Evolutionary conservation across 2,329 filamentous ascomycete species (phyloP), one percentile per base, ranked within the genome.

Genomic region (Xylariaceae sp.): DNA sequence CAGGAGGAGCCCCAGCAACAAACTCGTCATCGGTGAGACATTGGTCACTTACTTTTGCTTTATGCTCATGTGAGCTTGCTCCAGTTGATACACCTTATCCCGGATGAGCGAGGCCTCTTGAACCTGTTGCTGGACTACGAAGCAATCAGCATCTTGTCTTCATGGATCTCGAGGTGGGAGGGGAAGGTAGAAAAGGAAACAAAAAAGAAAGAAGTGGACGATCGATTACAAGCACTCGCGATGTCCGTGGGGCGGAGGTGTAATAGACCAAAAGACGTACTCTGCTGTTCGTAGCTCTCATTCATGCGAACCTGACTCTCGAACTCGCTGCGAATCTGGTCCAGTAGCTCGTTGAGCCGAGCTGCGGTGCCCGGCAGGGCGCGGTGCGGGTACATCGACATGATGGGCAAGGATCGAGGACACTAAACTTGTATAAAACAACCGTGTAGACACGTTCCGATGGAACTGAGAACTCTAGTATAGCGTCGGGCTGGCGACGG

Each of bases 41-140:
- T 45, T 13, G 5, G 42, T 9, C 17, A n/a, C 88, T 73, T 80
- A 97, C 93, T 97, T 96, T 75, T 87, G 83, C 80, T 97, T 97
- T 71, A 97, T 86, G 56, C 84, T 85, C 69, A 93, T 82, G 71
- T 97, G 94, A 53, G 88, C 85, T 73, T 95, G 92, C 75, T 99
- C 94, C 74, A 99, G 86, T 68, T 90, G 85, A 71, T 91, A 97
- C 61, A 99, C 90, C 76, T 96, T 97, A 72, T 92, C 88, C 64
- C 92, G 84, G 53, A 99, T 91, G 71, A 96, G 84, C 73, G 96
- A 90, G 83, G 97, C 94, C 77, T 99, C 94, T 71, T 93, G 88
- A 65, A 97, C 88, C 74, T 99, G 94, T 53, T 87, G 85, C 60
- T 90, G 87, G 72, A 97, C 94, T 97, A 74, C 67, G 69, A 58